Evolutionary conservation across 2,329 filamentous ascomycete species (phyloP), one percentile per base, ranked within the genome.

Genomic region (Xylaria multiplex): DNA sequence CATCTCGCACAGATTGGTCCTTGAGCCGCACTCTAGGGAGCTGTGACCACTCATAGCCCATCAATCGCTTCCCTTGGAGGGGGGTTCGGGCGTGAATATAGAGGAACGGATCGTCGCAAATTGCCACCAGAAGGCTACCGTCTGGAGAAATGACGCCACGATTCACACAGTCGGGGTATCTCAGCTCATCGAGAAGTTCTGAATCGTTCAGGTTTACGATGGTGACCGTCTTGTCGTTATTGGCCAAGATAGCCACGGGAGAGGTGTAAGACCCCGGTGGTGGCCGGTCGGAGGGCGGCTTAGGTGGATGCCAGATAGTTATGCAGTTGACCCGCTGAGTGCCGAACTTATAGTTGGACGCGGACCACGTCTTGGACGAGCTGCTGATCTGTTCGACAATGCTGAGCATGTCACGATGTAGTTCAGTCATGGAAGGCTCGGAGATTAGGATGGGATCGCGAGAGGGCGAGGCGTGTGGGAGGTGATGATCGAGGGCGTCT

Each of bases 101-200:
- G 22, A 95, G 88, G 69, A 89, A 92, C 0, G 93, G 91, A 73
- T 94, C 91, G 76, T 99, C 96, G 46, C 95, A 92, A 49, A 98
- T 92, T 1, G 93, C 92, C 6, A 94, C 86, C 22, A 98, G 83
- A 11, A 95, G 80, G 22, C 85, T 86, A 0, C 94, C 95, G 76
- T 97, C 91, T 0, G 95, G 96, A 6, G 95, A 97, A 59, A 99
- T 90, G n/a, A 94, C 88, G 40, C 94, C 93, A 75, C 96, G 93
- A 74, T 99, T 99, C 81, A 98, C 95, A 70, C 90, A 91, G 75
- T 95, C 91, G 5, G 92, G 90, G 70, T 97, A 90, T 3, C 87
- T 84, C 59, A 97, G 81, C 49, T 89, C 85, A 61, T 92, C 88
- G 24, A 96, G 80, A 42, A 91, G 83, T 66, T 91, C 84, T 14